Evolutionary conservation across 129 eudicot genomes (phyloP).

Genomic region (Heracleum sosnowskyi): DNA sequence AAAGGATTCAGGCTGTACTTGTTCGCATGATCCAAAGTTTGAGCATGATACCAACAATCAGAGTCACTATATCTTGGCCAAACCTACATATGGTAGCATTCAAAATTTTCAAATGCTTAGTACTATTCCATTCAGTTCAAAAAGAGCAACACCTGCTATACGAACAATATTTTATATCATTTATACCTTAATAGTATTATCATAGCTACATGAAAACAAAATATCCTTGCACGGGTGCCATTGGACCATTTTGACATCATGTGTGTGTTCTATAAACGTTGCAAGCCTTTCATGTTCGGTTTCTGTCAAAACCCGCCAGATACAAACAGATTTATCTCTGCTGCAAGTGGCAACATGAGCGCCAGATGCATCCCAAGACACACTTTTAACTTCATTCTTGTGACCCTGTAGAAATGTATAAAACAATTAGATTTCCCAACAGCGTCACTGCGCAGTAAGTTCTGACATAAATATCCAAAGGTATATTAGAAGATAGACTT

Average conservation of each 20-base stretch:
- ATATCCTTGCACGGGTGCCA: constrained; percentile 82
- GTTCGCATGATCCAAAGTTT: constrained; percentile 60
- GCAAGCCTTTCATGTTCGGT: constrained; percentile 60
- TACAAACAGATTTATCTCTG: constrained; percentile 87
- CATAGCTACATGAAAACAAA: constrained; percentile 88
- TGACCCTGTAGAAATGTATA: constrained; percentile 51
- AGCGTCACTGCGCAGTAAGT: not conserved
- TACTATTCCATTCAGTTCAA: constrained; percentile 1
- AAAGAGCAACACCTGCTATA: not conserved
- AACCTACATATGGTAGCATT: constrained; percentile 39
- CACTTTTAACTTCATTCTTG: constrained; percentile 91
- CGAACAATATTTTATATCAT: not conserved
- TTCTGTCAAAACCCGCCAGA: constrained; percentile 71
- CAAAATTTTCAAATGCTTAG: not conserved
- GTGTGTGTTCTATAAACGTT: constrained; percentile 70
- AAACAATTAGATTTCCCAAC: not conserved
- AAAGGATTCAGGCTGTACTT: constrained; percentile 32
- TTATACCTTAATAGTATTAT: constrained; percentile 73
- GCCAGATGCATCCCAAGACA: constrained; percentile 92
- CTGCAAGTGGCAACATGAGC: constrained; percentile 91
- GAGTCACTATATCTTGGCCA: constrained; percentile 87
- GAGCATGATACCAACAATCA: constrained; percentile 84
- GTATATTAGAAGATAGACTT: not conserved
- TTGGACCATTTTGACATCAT: constrained; percentile 94
- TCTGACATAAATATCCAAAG: not conserved